Percentiles rank a stretch among this genome's conserved stretches.
Evolutionary conservation across 2,329 filamentous ascomycete genomes (phyloP).

Genomic region (Colletotrichum sp.): DNA sequence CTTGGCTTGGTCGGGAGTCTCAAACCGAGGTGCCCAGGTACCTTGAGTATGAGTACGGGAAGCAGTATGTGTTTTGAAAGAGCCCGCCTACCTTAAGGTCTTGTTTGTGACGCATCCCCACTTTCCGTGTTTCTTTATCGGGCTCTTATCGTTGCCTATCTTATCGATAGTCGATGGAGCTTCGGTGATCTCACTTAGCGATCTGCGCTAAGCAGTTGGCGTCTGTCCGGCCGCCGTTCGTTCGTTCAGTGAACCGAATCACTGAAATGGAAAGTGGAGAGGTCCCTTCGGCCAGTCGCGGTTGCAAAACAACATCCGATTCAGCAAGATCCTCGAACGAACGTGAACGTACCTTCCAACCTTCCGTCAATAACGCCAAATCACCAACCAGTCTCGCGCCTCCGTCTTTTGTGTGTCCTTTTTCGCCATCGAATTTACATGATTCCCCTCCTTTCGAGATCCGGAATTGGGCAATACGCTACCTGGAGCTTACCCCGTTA

Average conservation of each 20-base stretch:
- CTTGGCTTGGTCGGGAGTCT: neutral
- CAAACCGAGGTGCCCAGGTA: neutral
- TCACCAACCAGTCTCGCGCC: neutral
- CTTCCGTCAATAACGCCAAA: neutral
- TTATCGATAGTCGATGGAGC: neutral
- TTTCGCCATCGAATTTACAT: neutral
- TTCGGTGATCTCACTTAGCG: neutral
- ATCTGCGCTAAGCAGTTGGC: neutral
- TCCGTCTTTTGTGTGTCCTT: neutral
- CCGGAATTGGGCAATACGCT: neutral
- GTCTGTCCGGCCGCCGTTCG: neutral
- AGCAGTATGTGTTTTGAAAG: neutral
- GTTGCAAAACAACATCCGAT: constrained; percentile 21
- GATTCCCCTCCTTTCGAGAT: neutral
- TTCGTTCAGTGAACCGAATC: neutral
- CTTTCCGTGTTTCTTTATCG: neutral
- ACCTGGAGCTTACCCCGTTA: neutral
- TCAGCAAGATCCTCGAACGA: neutral
- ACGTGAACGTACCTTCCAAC: neutral
- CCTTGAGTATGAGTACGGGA: neutral
- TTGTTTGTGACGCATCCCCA: neutral
- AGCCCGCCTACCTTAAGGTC: neutral
- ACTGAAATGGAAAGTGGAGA: neutral
- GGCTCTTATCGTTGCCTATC: neutral
- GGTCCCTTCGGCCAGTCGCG: constrained; percentile 10